Base-by-base conservation (phyloP, 495 filamentous ascomycete genomes). In the Platismatia glauca region DNA sequence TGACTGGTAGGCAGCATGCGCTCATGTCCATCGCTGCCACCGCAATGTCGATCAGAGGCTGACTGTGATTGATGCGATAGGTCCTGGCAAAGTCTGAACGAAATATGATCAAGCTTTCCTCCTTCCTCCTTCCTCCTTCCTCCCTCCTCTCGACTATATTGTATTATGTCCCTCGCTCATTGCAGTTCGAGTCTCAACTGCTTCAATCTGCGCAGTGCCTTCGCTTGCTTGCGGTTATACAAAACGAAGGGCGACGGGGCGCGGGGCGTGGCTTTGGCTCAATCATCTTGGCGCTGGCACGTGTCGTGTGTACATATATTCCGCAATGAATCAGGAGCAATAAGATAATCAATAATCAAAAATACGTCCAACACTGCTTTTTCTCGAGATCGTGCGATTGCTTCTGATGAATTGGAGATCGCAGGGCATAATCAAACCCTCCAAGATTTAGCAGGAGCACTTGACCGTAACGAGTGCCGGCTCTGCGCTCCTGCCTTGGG, bases 21-120 rank as follows among this genome's bases (percentile, higher is more conserved):
- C 37, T n/a, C 43, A 39, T 34, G 39, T 48, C 7, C 55, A 59
- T 33, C 60, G 64, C 57, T 63, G 66, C 64, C 64, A 60, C 65
- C 57, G 39, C 46, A 27, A 22, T 43, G 4, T 22, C 24, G n/a
- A 53, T 24, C 13, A 34, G 12, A 34, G 43, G 43, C 60, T 59
- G 20, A 41, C 34, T 4, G 34, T 59, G 20, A 41, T 41, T 4
- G 34, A 15, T 35, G 29, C 34, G 11, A 34, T 18, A 34, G 65
- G 65, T 46, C 61, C 61, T 7, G 65, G 65, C 37, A 67, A 67
- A 64, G 65, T 67, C 18, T 67, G 43, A 67, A n/a, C 20, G 8
- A 20, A 15, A 16, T 24, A 16, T 5, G 33, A 3, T 4, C 12
- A 3, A 3, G 27, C 22, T n/a, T 22, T 56, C 24, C 22, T 3